Evolutionary conservation across 306 rosid genomes (phyloP).

Genomic region (Malus asiatica): DNA sequence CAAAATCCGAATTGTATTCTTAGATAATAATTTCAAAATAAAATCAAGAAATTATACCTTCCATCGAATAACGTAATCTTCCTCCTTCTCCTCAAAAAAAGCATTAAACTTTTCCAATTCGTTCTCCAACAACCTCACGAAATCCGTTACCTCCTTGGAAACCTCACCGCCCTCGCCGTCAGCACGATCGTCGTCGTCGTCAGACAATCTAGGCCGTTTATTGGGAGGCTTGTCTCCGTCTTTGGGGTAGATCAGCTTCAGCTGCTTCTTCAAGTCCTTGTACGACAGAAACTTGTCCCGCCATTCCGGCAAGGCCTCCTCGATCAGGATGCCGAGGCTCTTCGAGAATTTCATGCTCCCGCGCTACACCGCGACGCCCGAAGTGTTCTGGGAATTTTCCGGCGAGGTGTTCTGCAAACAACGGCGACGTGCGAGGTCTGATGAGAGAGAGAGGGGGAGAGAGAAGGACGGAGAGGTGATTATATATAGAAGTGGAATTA

Average conservation of each 20-base stretch:
- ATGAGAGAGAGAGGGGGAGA: neutral
- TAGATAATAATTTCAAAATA: neutral
- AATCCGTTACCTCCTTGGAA: constrained; percentile 43
- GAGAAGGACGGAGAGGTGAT: neutral
- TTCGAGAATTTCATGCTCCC: constrained; percentile 71
- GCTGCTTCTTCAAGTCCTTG: constrained; percentile 68
- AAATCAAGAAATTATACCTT: constrained; percentile 26
- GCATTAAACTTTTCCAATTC: constrained; percentile 70
- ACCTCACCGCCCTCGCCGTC: constrained; percentile 14
- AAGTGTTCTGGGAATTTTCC: neutral
- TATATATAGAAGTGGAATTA: neutral
- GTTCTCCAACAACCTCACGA: constrained; percentile 47
- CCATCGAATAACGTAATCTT: constrained; percentile 58
- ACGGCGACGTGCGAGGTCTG: neutral
- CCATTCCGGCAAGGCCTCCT: constrained; percentile 78
- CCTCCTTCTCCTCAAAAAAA: constrained; percentile 65
- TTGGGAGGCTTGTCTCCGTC: constrained; percentile 19
- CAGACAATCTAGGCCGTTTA: constrained; percentile 35
- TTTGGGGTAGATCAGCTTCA: constrained; percentile 55
- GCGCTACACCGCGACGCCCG: neutral
- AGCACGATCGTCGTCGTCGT: neutral
- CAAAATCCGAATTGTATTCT: neutral
- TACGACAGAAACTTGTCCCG: constrained; percentile 71
- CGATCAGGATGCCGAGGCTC: constrained; percentile 60
- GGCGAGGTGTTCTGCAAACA: neutral